phyloP scores from a whole-genome alignment of 352 stramenopile species.

The Pythium plurisporium region DNA sequence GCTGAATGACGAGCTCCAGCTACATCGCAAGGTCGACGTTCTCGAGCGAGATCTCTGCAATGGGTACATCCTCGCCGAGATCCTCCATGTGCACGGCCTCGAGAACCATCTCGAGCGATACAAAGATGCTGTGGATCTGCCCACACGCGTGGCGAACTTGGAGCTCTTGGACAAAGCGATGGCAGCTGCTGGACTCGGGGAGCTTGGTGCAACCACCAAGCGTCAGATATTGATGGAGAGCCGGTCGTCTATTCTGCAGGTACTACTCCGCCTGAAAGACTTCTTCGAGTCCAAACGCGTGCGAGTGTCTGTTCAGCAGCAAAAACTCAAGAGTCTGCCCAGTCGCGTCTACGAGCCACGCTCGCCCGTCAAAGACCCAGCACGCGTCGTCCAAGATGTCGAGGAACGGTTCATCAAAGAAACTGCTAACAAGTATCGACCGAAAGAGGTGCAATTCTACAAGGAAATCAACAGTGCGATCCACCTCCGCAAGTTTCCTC shows the following conservation, averaged over 20 bases:
- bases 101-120: constrained; percentile 50
- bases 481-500: constrained; percentile 54
- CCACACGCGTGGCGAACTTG: constrained; percentile 55
- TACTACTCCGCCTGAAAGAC: constrained; percentile 59
- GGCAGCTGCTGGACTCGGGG: constrained; percentile 26
- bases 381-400: constrained; percentile 26
- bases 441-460: constrained; percentile 41
- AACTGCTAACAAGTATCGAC: constrained; percentile 36
- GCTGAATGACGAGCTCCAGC: constrained; percentile 57
- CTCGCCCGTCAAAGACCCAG: constrained; percentile 10
- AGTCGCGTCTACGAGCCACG: constrained; percentile 17
- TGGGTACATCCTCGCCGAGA: constrained; percentile 58
- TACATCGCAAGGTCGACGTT: constrained; percentile 40
- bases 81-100: constrained; percentile 46
- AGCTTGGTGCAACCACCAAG: constrained; percentile 38
- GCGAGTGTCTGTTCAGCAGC: constrained; percentile 14
- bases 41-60: constrained; percentile 67
- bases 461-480: constrained; percentile 72
- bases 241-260: constrained; percentile 41
- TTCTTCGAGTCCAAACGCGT: constrained; percentile 31
- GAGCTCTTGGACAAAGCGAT: constrained; percentile 46
- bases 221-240: constrained; percentile 69
- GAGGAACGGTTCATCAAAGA: constrained; percentile 53
- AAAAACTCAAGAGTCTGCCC: constrained; percentile 10
- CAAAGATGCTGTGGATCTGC: constrained; percentile 26